Percentiles rank a stretch among this genome's conserved stretches.
Conservation (phyloP, 2,329 filamentous ascomycete genomes). For the Mollisia scopiformis region DNA sequence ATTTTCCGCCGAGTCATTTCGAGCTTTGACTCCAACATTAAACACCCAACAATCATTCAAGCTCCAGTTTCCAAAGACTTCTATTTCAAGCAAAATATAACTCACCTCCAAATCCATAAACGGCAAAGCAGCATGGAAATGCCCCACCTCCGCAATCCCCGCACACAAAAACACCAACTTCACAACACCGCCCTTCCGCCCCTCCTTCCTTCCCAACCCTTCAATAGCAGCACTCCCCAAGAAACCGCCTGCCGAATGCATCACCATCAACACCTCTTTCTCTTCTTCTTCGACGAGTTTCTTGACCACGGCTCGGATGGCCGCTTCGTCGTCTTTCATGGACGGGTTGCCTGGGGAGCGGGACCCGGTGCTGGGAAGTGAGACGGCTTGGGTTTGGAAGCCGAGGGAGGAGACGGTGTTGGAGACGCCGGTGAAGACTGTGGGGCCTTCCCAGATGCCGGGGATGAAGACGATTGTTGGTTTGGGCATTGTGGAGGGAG, state of each 20-base stretch:
- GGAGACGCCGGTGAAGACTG: constrained; percentile 18
- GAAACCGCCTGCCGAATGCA: constrained; percentile 30
- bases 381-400: constrained; percentile 2
- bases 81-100: neutral
- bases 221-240: constrained; percentile 28
- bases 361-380: constrained; percentile 27
- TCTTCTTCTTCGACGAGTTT: constrained; percentile 20
- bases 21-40: neutral
- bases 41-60: neutral
- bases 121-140: constrained; percentile 18
- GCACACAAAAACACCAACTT: constrained; percentile 29
- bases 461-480: constrained; percentile 30
- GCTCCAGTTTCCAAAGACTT: neutral
- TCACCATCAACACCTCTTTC: constrained; percentile 24
- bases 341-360: constrained; percentile 20
- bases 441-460: constrained; percentile 32
- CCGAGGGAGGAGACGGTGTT: constrained; percentile 8
- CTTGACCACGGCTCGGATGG: constrained; percentile 21
- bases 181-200: constrained; percentile 24
- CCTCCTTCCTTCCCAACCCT: constrained; percentile 15
- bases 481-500: neutral
- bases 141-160: constrained; percentile 21
- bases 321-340: constrained; percentile 29
- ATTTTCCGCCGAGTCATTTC: no score
- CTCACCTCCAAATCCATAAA: constrained; percentile 26